phyloP scores from a whole-genome alignment of 306 rosid genomes.

The Senna siamea region DNA sequence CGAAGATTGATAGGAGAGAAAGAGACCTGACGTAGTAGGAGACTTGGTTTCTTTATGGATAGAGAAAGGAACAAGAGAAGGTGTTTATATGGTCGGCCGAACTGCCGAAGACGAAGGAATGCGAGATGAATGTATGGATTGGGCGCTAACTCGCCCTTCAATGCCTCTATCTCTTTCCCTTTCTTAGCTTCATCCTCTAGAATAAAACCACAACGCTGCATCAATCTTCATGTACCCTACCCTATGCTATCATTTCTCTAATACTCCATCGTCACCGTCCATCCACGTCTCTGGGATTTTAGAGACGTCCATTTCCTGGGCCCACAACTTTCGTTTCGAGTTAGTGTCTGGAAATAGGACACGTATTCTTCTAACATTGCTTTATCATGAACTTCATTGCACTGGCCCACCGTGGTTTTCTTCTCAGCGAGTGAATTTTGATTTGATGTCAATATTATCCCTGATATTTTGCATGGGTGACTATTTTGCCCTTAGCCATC shows the following conservation, averaged over 20 bases:
- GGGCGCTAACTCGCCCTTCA: not conserved
- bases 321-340: not conserved
- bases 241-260: not conserved
- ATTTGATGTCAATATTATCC: not conserved
- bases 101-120: conserved; percentile 1
- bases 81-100: conserved; percentile 43
- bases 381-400: not conserved
- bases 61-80: conserved; percentile 11
- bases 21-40: conserved; percentile 4
- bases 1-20: not conserved
- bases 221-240: not conserved
- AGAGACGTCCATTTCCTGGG: not conserved
- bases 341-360: not conserved
- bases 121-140: conserved; percentile 2
- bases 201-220: not conserved
- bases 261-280: not conserved
- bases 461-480: not conserved
- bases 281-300: not conserved
- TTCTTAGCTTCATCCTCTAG: not conserved
- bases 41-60: conserved; percentile 9
- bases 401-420: not conserved
- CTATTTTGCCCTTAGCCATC: conserved; percentile 32
- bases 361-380: not conserved
- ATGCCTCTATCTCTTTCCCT: not conserved
- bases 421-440: not conserved